Base-by-base conservation (phyloP, 257 asterid species). In the Orobanche coerulescens region DNA sequence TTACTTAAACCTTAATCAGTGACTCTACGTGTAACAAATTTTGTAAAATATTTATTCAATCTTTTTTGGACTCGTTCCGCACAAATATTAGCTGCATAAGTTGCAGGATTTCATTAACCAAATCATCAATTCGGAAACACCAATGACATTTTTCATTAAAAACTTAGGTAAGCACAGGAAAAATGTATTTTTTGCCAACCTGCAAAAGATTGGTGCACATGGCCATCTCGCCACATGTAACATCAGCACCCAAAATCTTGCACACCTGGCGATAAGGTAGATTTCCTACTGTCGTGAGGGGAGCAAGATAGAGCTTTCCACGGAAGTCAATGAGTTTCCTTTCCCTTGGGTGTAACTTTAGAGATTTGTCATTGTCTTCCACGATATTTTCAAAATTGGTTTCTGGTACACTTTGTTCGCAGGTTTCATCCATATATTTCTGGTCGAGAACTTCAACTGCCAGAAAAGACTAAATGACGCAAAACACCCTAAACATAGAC, bases 181-280 rank as follows among this genome's bases (percentile, higher is more conserved):
- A 59, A 53, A 53, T 5, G 66, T 9, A 67, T 13, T 16, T 31
- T 22, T 60, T 67, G 46, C 71, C 34, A 64, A 93, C 99, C 96
- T 93, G 97, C 73, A 89, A 65, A 62, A 93, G 87, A 77, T 89
- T 93, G 72, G 96, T 83, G 81, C 99, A 93, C 96, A 93, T 81
- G 42, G 99, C 99, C 99, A 93, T 93, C 81, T 93, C 99, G 51
- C 99, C 99, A 74, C 96, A 89, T 16, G 99, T 93, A 59, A 93
- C 74, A 80, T 89, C 99, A 76, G 89, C 99, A 70, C 99, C 99
- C 36, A 93, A 80, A 65, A 65, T 80, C 78, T 93, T 93, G 83
- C 99, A 93, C 62, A 93, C 81, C 75, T 95, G 81, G 37, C 99
- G 94, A 68, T 76, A 93, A 33, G 97, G 96, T 33, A 89, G 79